Evolutionary conservation across 2,329 filamentous ascomycete species (phyloP), one percentile per base, ranked within the genome.

Genomic region (Fusarium longipes): DNA sequence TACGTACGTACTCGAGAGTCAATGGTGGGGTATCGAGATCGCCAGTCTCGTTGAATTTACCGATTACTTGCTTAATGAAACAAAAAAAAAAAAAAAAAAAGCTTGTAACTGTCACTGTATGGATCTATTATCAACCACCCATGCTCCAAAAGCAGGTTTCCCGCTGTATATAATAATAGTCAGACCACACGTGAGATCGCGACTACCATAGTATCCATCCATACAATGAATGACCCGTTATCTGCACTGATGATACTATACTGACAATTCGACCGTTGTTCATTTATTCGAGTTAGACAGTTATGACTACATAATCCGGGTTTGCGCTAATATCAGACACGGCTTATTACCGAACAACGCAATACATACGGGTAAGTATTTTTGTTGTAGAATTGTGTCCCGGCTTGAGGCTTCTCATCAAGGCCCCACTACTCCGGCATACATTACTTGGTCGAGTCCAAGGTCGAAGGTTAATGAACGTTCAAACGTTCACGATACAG

Each of bases 21-120:
- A 62, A 39, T 42, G 42, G 60, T 56, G 65, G 65, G 65, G 65
- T 52, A 62, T 68, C 48, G 56, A 68, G 65, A 68, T 68, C 42
- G 50, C 40, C 45, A 40, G 14, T 18, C 38, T 44, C n/a, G 10
- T 9, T 15, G 18, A 40, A 52, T 55, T 43, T 62, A 42, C 40
- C 65, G 50, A n/a, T n/a, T n/a, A n/a, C n/a, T n/a, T n/a, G n/a
- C n/a, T n/a, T n/a, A n/a, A n/a, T n/a, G n/a, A n/a, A n/a, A n/a
- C n/a, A n/a, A n/a, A n/a, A n/a, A n/a, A n/a, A n/a, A n/a, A n/a
- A n/a, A n/a, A n/a, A n/a, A n/a, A 27, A 33, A 33, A 24, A 40
- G 33, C 38, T 43, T 65, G 49, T 25, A 39, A n/a, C 18, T 33
- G 25, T 20, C 29, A 25, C 47, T 40, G 32, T 40, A n/a, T 6